A percentile compares a stretch with the other conserved stretches of the same genome.
These are phyloP conservation scores for Nannizzia gypsea DNA, from an alignment of 2,329 filamentous ascomycete species.

Conservation along the genomic window DNA sequence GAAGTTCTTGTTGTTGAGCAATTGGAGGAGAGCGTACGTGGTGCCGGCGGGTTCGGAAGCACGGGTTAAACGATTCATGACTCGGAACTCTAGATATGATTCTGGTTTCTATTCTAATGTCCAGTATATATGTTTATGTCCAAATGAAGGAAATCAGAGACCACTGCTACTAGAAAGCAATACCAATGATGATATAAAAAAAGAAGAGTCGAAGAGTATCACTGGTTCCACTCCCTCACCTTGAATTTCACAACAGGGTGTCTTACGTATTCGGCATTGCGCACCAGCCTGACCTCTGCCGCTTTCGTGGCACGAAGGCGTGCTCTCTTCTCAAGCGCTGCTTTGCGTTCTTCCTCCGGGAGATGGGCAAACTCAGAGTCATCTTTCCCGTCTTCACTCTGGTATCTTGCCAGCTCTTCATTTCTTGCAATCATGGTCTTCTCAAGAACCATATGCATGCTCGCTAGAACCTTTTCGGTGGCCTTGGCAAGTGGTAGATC, in stretches of 20 bases:
- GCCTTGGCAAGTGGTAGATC: slow-evolving; percentile 75
- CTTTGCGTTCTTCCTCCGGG: slow-evolving; percentile 33
- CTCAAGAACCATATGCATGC: slow-evolving; percentile 76
- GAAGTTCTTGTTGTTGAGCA: slow-evolving; percentile 81
- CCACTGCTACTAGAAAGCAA: not conserved
- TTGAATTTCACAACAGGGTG: slow-evolving; percentile 55
- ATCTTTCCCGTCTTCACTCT: slow-evolving; percentile 15
- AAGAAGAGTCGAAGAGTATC: slow-evolving; percentile 33
- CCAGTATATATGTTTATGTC: not conserved
- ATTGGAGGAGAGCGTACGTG: slow-evolving; percentile 80
- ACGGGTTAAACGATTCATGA: slow-evolving; percentile 46
- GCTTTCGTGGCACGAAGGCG: slow-evolving; percentile 66
- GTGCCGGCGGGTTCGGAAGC: slow-evolving; percentile 83
- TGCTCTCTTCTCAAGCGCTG: slow-evolving; percentile 43
- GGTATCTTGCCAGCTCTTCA: slow-evolving; percentile 43
- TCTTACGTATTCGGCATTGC: slow-evolving; percentile 58
- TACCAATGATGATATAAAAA: not conserved
- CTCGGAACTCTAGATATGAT: not conserved
- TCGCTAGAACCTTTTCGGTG: slow-evolving; percentile 74
- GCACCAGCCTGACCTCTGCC: slow-evolving; percentile 74
- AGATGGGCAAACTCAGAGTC: slow-evolving; percentile 8
- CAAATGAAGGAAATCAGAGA: not conserved
- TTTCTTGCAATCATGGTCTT: slow-evolving; percentile 56
- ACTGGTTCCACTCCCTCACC: slow-evolving; percentile 30
- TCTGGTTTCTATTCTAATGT: not conserved